Evolutionary conservation across 257 asterid genomes (phyloP).

Genomic region (Jaltomata sinuosa): DNA sequence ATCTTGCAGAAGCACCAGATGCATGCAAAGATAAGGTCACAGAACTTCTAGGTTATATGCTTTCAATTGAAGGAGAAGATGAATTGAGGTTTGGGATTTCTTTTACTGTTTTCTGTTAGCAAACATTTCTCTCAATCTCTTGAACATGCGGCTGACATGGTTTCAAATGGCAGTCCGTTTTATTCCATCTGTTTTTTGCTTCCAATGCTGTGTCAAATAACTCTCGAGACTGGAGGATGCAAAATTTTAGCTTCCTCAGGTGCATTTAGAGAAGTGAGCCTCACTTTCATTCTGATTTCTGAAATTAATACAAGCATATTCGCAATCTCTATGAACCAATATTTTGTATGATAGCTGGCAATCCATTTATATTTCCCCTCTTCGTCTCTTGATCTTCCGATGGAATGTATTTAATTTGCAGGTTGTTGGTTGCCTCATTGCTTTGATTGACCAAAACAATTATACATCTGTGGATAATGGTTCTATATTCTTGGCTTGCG

Average conservation of each 20-base stretch:
- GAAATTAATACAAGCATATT: background rate
- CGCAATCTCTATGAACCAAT: background rate
- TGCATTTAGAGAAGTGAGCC: constrained; percentile 52
- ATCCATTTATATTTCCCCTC: background rate
- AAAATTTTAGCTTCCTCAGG: constrained; percentile 49
- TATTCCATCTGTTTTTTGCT: constrained; percentile 66
- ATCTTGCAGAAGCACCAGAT: constrained; percentile 84
- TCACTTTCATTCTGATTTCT: background rate
- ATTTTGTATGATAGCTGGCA: background rate
- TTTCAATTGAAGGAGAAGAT: constrained; percentile 67
- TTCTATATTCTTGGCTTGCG: constrained; percentile 69
- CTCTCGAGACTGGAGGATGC: constrained; percentile 63
- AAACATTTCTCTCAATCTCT: background rate
- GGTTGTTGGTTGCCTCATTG: constrained; percentile 52
- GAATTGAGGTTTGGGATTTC: constrained; percentile 44
- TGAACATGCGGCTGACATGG: constrained; percentile 10
- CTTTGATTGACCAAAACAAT: constrained; percentile 35
- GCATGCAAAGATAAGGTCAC: constrained; percentile 67
- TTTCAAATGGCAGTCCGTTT: constrained; percentile 44
- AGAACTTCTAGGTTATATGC: constrained; percentile 68
- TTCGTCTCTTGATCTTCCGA: background rate
- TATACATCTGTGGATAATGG: constrained; percentile 26
- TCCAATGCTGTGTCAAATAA: constrained; percentile 86
- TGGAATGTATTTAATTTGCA: constrained; percentile 20
- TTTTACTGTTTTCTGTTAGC: background rate